Conservation (phyloP, 352 stramenopile genomes). For the Pythium periplocum region DNA sequence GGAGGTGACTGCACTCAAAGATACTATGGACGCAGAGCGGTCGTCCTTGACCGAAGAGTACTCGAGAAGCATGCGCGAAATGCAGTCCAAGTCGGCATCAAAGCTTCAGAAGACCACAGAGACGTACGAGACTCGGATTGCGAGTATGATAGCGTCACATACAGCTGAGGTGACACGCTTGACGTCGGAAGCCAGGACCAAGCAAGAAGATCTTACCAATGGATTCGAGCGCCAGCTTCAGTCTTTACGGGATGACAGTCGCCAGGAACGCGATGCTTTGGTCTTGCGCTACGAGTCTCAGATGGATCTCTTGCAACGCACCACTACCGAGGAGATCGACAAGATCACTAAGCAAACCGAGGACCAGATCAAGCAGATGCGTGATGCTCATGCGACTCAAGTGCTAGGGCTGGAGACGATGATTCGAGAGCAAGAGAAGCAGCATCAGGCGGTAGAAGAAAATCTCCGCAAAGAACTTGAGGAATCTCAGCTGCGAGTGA, state of each 20-base stretch:
- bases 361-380: conserved; percentile 26
- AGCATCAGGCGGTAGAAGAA: conserved; percentile 15
- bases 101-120: no score
- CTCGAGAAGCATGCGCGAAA: not conserved
- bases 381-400: conserved; percentile 33
- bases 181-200: not conserved
- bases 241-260: conserved; percentile 3
- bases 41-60: not conserved
- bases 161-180: no score
- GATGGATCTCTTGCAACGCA: conserved; percentile 29
- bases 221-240: no score
- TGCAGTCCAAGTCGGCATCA: no score
- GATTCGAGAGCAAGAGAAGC: conserved; percentile 36
- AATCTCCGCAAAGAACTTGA: conserved; percentile 19
- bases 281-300: conserved; percentile 43
- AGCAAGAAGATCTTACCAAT: not conserved
- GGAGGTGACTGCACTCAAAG: not conserved
- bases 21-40: not conserved
- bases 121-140: conserved; percentile 1
- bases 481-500: conserved; percentile 12
- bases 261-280: conserved; percentile 17
- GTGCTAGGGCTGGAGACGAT: conserved; percentile 38
- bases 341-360: conserved; percentile 23
- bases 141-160: not conserved
- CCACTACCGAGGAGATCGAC: conserved; percentile 32